These are phyloP conservation scores for Avena eriantha DNA, from an alignment of 176 grass and related monocot species.

Conservation along the genomic window DNA sequence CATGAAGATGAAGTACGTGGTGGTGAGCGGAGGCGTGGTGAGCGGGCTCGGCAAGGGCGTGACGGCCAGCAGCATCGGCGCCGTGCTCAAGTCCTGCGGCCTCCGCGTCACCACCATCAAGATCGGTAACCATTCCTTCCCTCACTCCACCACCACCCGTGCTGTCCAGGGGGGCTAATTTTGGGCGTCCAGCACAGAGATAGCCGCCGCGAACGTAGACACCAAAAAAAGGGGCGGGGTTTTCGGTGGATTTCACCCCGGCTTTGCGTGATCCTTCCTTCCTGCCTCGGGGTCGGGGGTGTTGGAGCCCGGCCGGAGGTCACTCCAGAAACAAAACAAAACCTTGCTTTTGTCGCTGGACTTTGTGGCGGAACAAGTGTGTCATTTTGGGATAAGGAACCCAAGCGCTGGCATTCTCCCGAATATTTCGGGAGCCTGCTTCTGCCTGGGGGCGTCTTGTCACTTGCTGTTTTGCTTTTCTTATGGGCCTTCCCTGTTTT, in stretches of 20 bases:
- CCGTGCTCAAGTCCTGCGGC: constrained; percentile 85
- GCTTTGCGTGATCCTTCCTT: neutral
- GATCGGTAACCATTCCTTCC: constrained; percentile 55
- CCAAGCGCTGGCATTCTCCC: constrained; percentile 33
- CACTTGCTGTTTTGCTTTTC: neutral
- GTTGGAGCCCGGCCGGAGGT: neutral
- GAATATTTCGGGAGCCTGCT: constrained; percentile 25
- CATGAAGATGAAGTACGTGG: constrained; percentile 86
- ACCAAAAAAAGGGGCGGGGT: neutral
- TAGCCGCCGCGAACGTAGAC: constrained; percentile 17
- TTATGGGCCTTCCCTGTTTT: neutral
- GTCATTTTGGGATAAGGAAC: constrained; percentile 22
- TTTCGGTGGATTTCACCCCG: constrained; percentile 29
- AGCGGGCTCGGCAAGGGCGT: constrained; percentile 97
- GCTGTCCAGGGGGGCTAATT: too few species aligned
- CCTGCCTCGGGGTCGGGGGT: neutral
- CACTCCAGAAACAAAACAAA: constrained; percentile 25
- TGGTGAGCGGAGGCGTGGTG: constrained; percentile 93
- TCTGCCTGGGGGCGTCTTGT: neutral
- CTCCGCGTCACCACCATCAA: constrained; percentile 93
- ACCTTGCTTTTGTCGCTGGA: constrained; percentile 34
- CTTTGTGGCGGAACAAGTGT: constrained; percentile 3
- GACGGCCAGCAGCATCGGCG: constrained; percentile 92
- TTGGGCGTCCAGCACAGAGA: too few species aligned
- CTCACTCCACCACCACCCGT: too few species aligned